phyloP scores from a whole-genome alignment of 768 basidiomycete genomes.

The Auricularia cornea region DNA sequence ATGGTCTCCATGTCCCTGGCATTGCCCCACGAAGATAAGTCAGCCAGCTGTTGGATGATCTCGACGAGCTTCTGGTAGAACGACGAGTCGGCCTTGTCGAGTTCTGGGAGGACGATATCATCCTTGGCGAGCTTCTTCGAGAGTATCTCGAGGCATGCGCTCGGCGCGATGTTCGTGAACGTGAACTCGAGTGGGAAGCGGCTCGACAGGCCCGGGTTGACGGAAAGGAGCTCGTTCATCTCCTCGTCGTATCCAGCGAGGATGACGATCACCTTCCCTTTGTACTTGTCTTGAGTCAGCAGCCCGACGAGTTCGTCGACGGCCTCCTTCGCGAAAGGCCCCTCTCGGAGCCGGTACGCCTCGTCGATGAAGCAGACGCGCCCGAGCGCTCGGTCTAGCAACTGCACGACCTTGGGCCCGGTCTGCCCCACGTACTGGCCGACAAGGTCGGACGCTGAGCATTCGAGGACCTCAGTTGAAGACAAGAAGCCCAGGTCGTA shows the following conservation, averaged over 20 bases:
- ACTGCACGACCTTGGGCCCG: constrained; percentile 52
- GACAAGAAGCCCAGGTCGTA: constrained; percentile 39
- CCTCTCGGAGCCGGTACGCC: constrained; percentile 55
- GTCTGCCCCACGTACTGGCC: constrained; percentile 66
- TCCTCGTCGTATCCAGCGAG: constrained; percentile 64
- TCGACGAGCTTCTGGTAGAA: constrained; percentile 30
- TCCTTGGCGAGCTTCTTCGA: constrained; percentile 38
- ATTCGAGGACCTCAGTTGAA: constrained; percentile 49
- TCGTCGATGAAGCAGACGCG: constrained; percentile 66
- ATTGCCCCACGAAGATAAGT: constrained; percentile 56
- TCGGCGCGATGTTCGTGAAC: constrained; percentile 44
- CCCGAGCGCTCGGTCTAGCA: constrained; percentile 58
- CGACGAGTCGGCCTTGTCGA: constrained; percentile 24
- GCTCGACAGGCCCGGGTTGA: constrained; percentile 58
- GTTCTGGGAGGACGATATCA: constrained; percentile 28
- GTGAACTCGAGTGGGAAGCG: constrained; percentile 55
- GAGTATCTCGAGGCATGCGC: constrained; percentile 43
- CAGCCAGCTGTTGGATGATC: constrained; percentile 33
- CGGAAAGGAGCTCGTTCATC: constrained; percentile 49
- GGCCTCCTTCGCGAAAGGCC: constrained; percentile 61
- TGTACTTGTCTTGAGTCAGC: constrained; percentile 50
- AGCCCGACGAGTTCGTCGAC: constrained; percentile 61
- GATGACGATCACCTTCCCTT: constrained; percentile 53
- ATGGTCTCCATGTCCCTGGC: constrained; percentile 56
- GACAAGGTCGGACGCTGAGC: constrained; percentile 61